A percentile compares a stretch with the other conserved stretches of the same genome.
These are phyloP conservation scores for Triticum urartu DNA, from an alignment of 176 grass and related monocot genomes.

Conservation along the genomic window DNA sequence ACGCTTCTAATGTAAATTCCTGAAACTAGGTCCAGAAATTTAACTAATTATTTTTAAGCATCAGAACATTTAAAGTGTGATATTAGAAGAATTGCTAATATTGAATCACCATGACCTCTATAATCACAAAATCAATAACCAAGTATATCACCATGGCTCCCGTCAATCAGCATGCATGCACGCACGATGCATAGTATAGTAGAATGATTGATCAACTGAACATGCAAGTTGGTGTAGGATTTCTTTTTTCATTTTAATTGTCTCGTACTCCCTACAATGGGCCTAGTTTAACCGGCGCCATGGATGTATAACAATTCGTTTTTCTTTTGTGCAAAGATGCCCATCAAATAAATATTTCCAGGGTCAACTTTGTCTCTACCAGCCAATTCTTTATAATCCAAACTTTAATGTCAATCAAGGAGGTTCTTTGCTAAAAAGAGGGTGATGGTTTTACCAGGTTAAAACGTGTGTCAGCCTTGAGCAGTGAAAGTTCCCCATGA, in stretches of 20 bases:
- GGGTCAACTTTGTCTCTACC: conserved; percentile 42
- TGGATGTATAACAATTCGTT: conserved; percentile 30
- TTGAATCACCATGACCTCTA: not conserved
- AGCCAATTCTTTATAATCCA: conserved; percentile 33
- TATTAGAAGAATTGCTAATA: not conserved
- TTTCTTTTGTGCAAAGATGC: conserved; percentile 10
- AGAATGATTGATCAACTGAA: not conserved
- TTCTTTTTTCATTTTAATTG: conserved; percentile 10
- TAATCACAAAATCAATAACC: not conserved
- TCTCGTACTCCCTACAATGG: not conserved
- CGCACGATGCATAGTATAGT: not conserved
- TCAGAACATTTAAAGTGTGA: not conserved
- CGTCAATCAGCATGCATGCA: not conserved
- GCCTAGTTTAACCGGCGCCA: conserved; percentile 20
- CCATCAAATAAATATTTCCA: conserved; percentile 39
- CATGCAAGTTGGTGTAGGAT: conserved; percentile 3
- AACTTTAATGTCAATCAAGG: conserved; percentile 41
- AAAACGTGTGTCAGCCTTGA: conserved; percentile 30
- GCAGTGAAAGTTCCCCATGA: conserved; percentile 24
- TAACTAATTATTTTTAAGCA: not conserved
- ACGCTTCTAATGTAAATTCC: not conserved
- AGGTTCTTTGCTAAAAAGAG: conserved; percentile 30
- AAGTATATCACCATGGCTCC: not conserved
- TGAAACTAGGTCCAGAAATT: not conserved
- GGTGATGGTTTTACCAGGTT: conserved; percentile 27